phyloP scores from a whole-genome alignment of 2,329 filamentous ascomycete species.

The Thelonectria blattea region DNA sequence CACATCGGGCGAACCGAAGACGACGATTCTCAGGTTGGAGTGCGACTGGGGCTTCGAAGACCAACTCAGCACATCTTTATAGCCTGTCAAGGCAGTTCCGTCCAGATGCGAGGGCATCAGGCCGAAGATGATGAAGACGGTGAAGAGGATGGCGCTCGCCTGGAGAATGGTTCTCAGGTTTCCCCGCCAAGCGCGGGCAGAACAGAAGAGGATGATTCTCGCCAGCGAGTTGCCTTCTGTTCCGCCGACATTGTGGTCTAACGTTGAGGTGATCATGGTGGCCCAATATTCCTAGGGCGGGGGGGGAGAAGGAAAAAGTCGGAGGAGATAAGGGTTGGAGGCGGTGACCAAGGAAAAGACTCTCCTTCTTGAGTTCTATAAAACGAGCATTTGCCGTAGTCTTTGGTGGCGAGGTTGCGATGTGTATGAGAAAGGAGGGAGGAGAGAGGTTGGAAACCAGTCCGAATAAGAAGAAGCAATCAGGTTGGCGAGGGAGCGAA shows the following conservation, averaged over 20 bases:
- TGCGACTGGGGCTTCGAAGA: conserved; percentile 32
- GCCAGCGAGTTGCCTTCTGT: conserved; percentile 31
- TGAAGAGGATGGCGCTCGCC: conserved; percentile 33
- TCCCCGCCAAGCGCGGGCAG: conserved; percentile 50
- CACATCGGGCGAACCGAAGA: conserved; percentile 57
- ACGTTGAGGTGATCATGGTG: conserved; percentile 32
- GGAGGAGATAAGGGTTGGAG: not conserved
- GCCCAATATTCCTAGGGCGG: not conserved
- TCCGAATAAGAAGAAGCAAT: not conserved
- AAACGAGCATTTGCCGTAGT: conserved; percentile 6
- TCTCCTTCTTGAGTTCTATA: not conserved
- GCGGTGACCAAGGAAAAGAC: conserved; percentile 1
- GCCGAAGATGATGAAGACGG: conserved; percentile 38
- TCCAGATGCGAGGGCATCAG: conserved; percentile 34
- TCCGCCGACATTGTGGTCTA: conserved; percentile 29
- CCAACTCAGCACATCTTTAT: conserved; percentile 35
- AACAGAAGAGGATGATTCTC: conserved; percentile 47
- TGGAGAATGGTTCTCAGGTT: conserved; percentile 41
- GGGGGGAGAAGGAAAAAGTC: not conserved
- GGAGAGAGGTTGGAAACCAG: not conserved
- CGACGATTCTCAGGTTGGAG: conserved; percentile 53
- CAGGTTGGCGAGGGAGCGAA: not conserved
- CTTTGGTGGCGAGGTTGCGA: not conserved
- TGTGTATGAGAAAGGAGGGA: not conserved
- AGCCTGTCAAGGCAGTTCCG: conserved; percentile 29